Evolutionary conservation across 2,329 filamentous ascomycete genomes (phyloP), one percentile per base, ranked within the genome.

Genomic region (Fusarium chlamydosporum): DNA sequence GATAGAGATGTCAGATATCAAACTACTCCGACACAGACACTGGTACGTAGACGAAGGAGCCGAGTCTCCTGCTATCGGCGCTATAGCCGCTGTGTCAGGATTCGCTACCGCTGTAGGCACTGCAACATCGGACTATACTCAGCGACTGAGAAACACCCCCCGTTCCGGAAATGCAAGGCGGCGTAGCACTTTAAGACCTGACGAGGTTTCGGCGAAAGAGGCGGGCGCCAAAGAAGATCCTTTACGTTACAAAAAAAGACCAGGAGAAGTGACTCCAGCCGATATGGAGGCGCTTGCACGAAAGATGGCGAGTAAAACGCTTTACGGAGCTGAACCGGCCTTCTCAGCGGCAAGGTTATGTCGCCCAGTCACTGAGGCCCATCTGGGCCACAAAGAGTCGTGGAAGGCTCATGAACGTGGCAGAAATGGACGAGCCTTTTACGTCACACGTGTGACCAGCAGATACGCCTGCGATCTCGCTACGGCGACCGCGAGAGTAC

Each of bases 11-110:
- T 82, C 83, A 5, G 83, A 90, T 54, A 73, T 91, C 16, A 89
- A 89, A 71, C 74, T 90, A 76, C 42, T 78, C 4, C 63, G 56
- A 6, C 70, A 70, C 10, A 73, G 65, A 37, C 88, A 90, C 70
- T 91, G 91, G 76, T 86, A 90, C 59, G 87, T 88, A 0, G 88
- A 90, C 56, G 84, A 89, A 48, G 88, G 89, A 3, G 89, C 89
- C 0, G 85, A 83, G 67, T 88, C 91, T 65, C 90, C 90, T 0
- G 81, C 91, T 6, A 85, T 87, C 33, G 89, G 89, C 31, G 88
- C 85, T 15, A 86, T 90, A 11, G 87, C 87, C 34, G 90, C 92
- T 0, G 79, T 92, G 5, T 81, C 92, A 5, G 64, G 37, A 87
- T 91, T 90, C 2, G 83, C 91, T 52, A 86, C 88, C 2, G 88